Percentiles rank a stretch among this genome's conserved stretches.
These are phyloP conservation scores for Termitomyces sp. DNA, from an alignment of 768 basidiomycete species.

Conservation along the genomic window DNA sequence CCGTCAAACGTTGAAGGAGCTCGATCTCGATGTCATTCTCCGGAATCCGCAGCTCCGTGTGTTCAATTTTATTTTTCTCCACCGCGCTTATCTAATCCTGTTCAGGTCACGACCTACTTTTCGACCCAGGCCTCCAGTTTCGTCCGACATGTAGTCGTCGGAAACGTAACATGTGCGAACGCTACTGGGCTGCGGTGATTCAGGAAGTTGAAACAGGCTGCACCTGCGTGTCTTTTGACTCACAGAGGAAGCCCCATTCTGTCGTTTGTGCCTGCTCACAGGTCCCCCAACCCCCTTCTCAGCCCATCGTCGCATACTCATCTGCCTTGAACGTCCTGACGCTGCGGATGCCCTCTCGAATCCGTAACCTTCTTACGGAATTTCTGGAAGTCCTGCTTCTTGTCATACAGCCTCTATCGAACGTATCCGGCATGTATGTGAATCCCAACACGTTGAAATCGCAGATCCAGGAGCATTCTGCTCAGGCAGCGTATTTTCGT, in stretches of 20 bases:
- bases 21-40: constrained; percentile 82
- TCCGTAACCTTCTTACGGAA: constrained; percentile 64
- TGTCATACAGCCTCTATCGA: constrained; percentile 79
- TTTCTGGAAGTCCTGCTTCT: constrained; percentile 78
- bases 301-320: constrained; percentile 39
- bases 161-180: constrained; percentile 67
- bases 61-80: constrained; percentile 32
- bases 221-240: constrained; percentile 76
- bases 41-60: constrained; percentile 88
- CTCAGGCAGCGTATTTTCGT: constrained; percentile 62
- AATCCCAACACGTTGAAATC: constrained; percentile 54
- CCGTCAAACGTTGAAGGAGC: constrained; percentile 74
- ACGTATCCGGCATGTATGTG: constrained; percentile 53
- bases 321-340: constrained; percentile 46
- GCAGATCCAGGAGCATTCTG: constrained; percentile 58
- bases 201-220: constrained; percentile 79
- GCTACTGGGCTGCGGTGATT: constrained; percentile 80
- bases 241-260: constrained; percentile 46
- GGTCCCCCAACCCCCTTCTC: constrained; percentile 33
- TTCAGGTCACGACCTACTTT: constrained; percentile 83
- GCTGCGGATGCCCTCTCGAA: constrained; percentile 66
- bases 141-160: constrained; percentile 70
- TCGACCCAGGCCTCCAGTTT: constrained; percentile 82
- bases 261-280: constrained; percentile 53
- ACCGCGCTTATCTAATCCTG: constrained; percentile 10